Base-by-base conservation (phyloP, 192 early-diverging fungal species). In the Endogone sp. region DNA sequence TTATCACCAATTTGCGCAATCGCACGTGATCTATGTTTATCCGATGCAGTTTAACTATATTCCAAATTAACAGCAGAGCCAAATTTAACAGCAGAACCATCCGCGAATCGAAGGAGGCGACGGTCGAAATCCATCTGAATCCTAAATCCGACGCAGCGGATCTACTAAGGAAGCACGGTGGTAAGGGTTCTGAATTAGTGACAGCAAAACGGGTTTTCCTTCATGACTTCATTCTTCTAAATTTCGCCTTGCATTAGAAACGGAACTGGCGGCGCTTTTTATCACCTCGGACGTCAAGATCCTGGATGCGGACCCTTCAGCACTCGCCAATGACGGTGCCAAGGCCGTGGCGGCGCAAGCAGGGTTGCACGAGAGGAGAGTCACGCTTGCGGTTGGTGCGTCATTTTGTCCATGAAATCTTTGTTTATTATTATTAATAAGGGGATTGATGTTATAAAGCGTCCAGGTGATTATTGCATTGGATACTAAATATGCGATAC, bases 71-170 rank as follows among this genome's bases (percentile, higher is more conserved):
- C 13, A n/a, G 16, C 11, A 30, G 27, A 13, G 27, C 27, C 9
- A 25, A 28, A 58, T 29, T 26, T 66, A 24, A 49, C 16, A 49
- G 16, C 37, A 82, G 81, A 56, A 13, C 72, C 23, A 81, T 87
- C 24, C 71, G 79, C 6, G 74, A 80, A 16, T 87, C 85, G 3
- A 75, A 82, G 60, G 85, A 87, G 63, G 85, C 83, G 13, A 72
- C 71, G 0, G 65, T 87, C 3, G 70, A 79, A 29, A 71, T 87
- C 24, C 69, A 71, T 20, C 4, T 78, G 4, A 32, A 68, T 21
- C 20, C 44, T 2, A 3, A 65, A 21, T 63, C 62, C 1, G n/a
- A 16, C 13, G 63, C 64, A 6, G 32, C 60, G 69, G 73, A 66
- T 23, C 32, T 67, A 11, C 64, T 72, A 56, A 23, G 31, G 26